A percentile compares a stretch with the other conserved stretches of the same genome.
These are phyloP conservation scores for Chaetomiaceae sp. DNA, from an alignment of 2,329 filamentous ascomycete species.

Conservation along the genomic window DNA sequence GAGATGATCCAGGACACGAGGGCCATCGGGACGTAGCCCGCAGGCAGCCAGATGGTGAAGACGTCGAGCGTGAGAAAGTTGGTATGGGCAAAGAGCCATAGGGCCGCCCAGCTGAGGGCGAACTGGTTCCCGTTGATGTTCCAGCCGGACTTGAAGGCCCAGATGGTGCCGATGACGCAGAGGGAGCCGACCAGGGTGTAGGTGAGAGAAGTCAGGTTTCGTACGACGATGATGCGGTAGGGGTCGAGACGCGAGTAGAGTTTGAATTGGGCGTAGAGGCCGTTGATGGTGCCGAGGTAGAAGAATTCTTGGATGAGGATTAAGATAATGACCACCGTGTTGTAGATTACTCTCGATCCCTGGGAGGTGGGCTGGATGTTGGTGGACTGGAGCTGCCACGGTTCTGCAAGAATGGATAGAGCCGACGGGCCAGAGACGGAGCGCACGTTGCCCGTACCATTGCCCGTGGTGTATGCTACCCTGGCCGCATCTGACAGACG, in stretches of 20 bases:
- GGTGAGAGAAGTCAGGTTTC: slow-evolving; percentile 32
- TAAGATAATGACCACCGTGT: slow-evolving; percentile 41
- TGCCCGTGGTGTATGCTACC: slow-evolving; percentile 32
- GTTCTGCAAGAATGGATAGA: slow-evolving; percentile 35
- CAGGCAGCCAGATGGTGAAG: slow-evolving; percentile 39
- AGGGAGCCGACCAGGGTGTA: slow-evolving; percentile 41
- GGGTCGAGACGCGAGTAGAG: slow-evolving; percentile 34
- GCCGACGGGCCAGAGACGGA: slow-evolving; percentile 28
- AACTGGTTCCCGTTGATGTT: slow-evolving; percentile 38
- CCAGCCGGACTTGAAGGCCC: slow-evolving; percentile 41
- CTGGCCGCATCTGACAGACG: slow-evolving; percentile 33
- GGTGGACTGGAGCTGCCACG: slow-evolving; percentile 33
- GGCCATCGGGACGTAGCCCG: slow-evolving; percentile 40
- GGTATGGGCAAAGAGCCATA: slow-evolving; percentile 42
- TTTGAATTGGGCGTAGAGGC: slow-evolving; percentile 36
- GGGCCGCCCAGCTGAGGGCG: slow-evolving; percentile 38
- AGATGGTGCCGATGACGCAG: slow-evolving; percentile 38
- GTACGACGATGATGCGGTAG: slow-evolving; percentile 32
- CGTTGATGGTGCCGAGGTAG: slow-evolving; percentile 43
- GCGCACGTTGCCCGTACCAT: slow-evolving; percentile 29
- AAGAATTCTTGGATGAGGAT: slow-evolving; percentile 47
- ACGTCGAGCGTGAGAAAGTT: slow-evolving; percentile 43
- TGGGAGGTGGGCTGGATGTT: slow-evolving; percentile 41
- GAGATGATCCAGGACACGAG: slow-evolving; percentile 41
- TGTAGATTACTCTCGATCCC: slow-evolving; percentile 41